Base-by-base conservation (phyloP, 768 basidiomycete genomes). In the Postia placenta region DNA sequence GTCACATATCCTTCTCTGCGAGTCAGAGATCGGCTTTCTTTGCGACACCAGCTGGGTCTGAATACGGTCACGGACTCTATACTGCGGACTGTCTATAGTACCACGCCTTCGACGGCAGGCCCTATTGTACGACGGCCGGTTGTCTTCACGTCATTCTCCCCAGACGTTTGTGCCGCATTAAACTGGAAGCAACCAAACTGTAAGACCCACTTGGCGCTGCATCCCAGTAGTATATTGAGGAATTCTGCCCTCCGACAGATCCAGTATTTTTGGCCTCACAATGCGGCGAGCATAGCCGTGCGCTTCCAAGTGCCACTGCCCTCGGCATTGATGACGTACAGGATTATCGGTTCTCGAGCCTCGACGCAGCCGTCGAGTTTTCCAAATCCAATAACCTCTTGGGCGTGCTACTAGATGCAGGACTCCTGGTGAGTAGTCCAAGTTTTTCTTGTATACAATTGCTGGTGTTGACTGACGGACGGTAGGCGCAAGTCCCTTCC, bases 151-250 rank as follows among this genome's bases (percentile, higher is more conserved):
- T 95, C 92, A 5, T 98, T 89, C 65, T 86, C 87, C 42, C 90
- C 94, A 7, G 84, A 89, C 62, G 80, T 92, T 0, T 95, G 92
- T 66, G 81, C 89, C 6, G 85, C 89, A 14, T 67, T 97, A 48
- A 98, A 99, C 61, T 98, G 95, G 96, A 99, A 99, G 67, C 95
- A 99, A 67, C 95, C 95, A 11, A 98, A 98, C 66, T 98, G 95
- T 92, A 69, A 67, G 82, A 67, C n/a, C n/a, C n/a, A n/a, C n/a
- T n/a, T n/a, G n/a, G n/a, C n/a, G n/a, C n/a, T n/a, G n/a, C n/a
- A n/a, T n/a, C n/a, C n/a, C n/a, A n/a, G 42, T 35, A n/a, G 9
- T 15, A 17, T 26, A 24, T 39, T 9, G 27, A 30, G 37, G 41
- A 17, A 12, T n/a, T n/a, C n/a, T n/a, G n/a, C n/a, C n/a, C n/a